A percentile compares a stretch with the other conserved stretches of the same genome.
Conservation (phyloP, 1,139 yeast genomes). For the Debaryomyces fabryi region DNA sequence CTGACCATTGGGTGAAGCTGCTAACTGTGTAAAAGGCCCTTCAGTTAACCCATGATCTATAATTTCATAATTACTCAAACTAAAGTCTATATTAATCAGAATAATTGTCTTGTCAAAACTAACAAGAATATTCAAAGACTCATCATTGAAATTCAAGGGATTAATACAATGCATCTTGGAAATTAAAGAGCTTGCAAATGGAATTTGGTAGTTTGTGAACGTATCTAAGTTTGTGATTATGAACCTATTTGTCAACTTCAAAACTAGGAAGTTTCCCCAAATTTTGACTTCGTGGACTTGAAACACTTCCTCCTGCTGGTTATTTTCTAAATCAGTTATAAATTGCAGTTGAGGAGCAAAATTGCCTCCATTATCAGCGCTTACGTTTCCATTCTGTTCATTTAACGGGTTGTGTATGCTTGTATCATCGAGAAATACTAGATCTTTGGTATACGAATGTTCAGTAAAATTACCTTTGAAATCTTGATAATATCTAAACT, state of each 20-base stretch:
- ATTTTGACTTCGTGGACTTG: conserved; percentile 27
- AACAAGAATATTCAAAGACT: conserved; percentile 25
- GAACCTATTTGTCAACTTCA: conserved; percentile 32
- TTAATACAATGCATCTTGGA: conserved; percentile 20
- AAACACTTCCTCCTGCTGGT: conserved; percentile 33
- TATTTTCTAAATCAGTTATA: conserved; percentile 39
- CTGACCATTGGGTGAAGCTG: conserved; percentile 63
- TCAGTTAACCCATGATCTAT: conserved; percentile 47
- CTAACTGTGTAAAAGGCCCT: conserved; percentile 59
- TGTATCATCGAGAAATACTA: conserved; percentile 37
- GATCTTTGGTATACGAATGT: conserved; percentile 36
- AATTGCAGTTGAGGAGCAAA: conserved; percentile 6
- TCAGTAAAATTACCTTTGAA: conserved; percentile 69
- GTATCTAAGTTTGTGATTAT: conserved; percentile 31
- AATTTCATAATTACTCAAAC: conserved; percentile 25
- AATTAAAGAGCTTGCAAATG: conserved; percentile 24
- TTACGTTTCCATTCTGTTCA: conserved; percentile 2
- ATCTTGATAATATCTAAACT: conserved; percentile 66
- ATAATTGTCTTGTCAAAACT: conserved; percentile 35
- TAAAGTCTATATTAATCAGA: conserved; percentile 30
- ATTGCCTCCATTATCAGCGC: neutral
- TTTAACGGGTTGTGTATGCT: conserved; percentile 26
- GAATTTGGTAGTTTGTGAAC: conserved; percentile 30
- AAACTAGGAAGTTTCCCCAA: conserved; percentile 34
- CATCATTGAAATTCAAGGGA: conserved; percentile 10